Base-by-base conservation (phyloP, 1,284 basidiomycete genomes). In the Lignosus rhinocerotis region DNA sequence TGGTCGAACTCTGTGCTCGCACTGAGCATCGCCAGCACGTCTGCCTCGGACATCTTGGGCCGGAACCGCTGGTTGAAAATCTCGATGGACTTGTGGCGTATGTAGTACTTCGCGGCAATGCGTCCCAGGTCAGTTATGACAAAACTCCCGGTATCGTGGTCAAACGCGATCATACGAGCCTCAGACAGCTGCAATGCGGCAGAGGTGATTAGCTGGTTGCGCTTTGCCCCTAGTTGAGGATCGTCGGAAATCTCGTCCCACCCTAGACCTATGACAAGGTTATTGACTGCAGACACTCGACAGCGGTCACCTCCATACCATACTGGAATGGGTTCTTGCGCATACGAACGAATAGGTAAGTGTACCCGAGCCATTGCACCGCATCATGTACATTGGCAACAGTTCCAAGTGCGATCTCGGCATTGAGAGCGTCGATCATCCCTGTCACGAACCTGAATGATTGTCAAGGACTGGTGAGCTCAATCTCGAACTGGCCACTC, bases 1-100 rank as follows among this genome's bases (percentile, higher is more conserved):
- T 99, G 97, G 60, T 94, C 86, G 69, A 99, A 99, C 90, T 99
- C 97, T 10, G 93, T 94, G 57, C 94, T 96, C 78, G 85, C 86
- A 64, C 93, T 88, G 39, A 99, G 81, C 85, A 98, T 87, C 6
- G 76, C 82, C 49, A 99, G 81, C 25, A 94, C 85, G 73, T 99
- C 96, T 1, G 96, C 97, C 73, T 99, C 96, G 12, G 90, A 87
- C 95, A 99, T 98, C 59, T 78, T 85, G 1, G 88, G 82, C 55
- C 85, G 83, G 75, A 99, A 94, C 62, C 85, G 76, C 63, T 86
- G 76, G 75, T 94, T 95, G 80, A 97, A 99, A 3, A 92, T 84
- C 71, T 94, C 93, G 38, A 99, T 89, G 1, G 94, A 96, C 51
- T 85, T 79, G 73, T 93, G 80, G 36, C 90, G 85, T 64, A 99